These are phyloP conservation scores for Pichia californica DNA, from an alignment of 805 yeast species.

Conservation along the genomic window DNA sequence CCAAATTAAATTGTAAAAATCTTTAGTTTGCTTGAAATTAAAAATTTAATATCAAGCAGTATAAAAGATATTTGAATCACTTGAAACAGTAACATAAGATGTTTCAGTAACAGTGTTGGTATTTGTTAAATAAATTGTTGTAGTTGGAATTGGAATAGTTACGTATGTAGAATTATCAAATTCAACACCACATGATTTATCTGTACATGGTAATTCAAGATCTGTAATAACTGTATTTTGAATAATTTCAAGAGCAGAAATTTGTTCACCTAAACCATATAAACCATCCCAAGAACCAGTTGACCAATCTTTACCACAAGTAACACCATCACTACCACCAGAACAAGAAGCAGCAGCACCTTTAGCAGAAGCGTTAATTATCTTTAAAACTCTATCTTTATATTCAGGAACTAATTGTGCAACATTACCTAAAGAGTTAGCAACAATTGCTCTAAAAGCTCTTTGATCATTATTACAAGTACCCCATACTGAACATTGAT, in stretches of 20 bases:
- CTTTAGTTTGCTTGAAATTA: too few species aligned
- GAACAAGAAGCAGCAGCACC: constrained; percentile 72
- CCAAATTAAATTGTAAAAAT: too few species aligned
- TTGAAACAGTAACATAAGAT: constrained; percentile 3
- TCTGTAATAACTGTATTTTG: constrained; percentile 43
- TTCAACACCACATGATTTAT: constrained; percentile 7
- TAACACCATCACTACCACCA: constrained; percentile 69
- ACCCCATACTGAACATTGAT: constrained; percentile 44
- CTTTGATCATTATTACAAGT: constrained; percentile 70
- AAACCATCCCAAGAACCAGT: constrained; percentile 51
- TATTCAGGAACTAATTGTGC: constrained; percentile 43
- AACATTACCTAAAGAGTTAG: constrained; percentile 12
- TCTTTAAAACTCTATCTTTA: constrained; percentile 31
- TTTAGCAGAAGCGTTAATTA: constrained; percentile 37
- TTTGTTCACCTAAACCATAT: constrained; percentile 77
- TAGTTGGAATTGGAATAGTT: constrained; percentile 4
- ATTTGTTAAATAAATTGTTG: constrained; percentile 4
- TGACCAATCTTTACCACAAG: constrained; percentile 71
- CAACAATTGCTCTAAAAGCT: constrained; percentile 48
- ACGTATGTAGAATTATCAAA: constrained; percentile 1
- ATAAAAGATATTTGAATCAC: constrained; percentile 1
- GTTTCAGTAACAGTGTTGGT: constrained; percentile 3
- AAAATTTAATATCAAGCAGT: too few species aligned
- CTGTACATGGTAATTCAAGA: constrained; percentile 7
- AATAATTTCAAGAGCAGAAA: constrained; percentile 63